Evolutionary conservation across 495 filamentous ascomycete species (phyloP).

Genomic region (Entonaema liquescens): DNA sequence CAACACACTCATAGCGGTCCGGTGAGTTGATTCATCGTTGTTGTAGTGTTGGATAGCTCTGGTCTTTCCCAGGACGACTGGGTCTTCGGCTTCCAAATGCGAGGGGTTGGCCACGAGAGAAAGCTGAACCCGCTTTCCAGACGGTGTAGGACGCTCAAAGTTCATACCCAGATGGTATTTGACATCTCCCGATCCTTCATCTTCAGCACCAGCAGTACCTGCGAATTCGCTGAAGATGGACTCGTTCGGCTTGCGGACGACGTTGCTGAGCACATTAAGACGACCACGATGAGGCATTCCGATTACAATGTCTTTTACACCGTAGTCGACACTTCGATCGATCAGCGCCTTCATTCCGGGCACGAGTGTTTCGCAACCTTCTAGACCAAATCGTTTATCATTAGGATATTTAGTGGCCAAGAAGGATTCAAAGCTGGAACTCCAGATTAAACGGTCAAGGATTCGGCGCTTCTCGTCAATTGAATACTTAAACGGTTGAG

Average conservation of each 20-base stretch:
- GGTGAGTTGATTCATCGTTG: constrained; percentile 86
- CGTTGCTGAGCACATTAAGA: constrained; percentile 97
- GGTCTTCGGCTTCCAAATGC: constrained; percentile 97
- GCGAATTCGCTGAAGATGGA: constrained; percentile 99
- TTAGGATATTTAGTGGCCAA: constrained; percentile 97
- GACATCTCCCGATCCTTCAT: constrained; percentile 98
- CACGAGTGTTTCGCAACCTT: constrained; percentile 94
- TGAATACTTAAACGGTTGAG: constrained; percentile 92
- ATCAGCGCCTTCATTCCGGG: constrained; percentile 99
- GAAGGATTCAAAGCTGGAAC: constrained; percentile 94
- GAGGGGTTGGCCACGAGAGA: constrained; percentile 98
- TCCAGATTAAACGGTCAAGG: constrained; percentile 97
- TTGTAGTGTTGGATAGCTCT: constrained; percentile 99
- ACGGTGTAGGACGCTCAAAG: constrained; percentile 97
- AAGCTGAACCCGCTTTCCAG: constrained; percentile 97
- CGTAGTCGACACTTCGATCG: constrained; percentile 96
- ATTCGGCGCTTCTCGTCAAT: constrained; percentile 97
- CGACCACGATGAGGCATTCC: constrained; percentile 99
- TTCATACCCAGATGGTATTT: constrained; percentile 99
- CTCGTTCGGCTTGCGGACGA: constrained; percentile 98
- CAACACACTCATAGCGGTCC: constrained; percentile 91
- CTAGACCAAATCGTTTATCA: constrained; percentile 98
- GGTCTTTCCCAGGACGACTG: constrained; percentile 96
- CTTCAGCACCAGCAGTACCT: constrained; percentile 84
- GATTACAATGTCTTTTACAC: constrained; percentile 98